A percentile compares a stretch with the other conserved stretches of the same genome.
phyloP scores from a whole-genome alignment of 169 alveolate genomes.

The Cryptosporidium viatorum region DNA sequence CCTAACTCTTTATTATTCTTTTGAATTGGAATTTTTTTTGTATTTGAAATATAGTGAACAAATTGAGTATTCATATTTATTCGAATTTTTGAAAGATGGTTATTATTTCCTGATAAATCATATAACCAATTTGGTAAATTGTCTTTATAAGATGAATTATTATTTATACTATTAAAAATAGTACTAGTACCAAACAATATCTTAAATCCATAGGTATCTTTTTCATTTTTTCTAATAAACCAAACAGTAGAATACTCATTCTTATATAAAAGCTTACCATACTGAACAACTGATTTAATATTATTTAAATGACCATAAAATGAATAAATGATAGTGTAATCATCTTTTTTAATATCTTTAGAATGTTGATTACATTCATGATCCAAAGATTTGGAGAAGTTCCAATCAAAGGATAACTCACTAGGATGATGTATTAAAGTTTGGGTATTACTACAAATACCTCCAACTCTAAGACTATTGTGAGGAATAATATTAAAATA shows the following conservation, averaged over 20 bases:
- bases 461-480: not conserved
- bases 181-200: conserved; percentile 18
- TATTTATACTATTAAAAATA: conserved; percentile 1
- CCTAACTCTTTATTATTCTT: not conserved
- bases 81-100: not conserved
- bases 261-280: conserved; percentile 20
- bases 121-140: conserved; percentile 37
- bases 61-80: not conserved
- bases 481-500: conserved; percentile 36
- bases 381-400: not conserved
- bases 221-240: conserved; percentile 41
- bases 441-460: not conserved
- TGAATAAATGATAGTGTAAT: conserved; percentile 15
- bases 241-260: conserved; percentile 49
- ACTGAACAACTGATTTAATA: conserved; percentile 51
- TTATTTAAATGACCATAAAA: conserved; percentile 51
- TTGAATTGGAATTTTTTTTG: not conserved
- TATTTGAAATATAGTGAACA: conserved; percentile 35
- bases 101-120: not conserved
- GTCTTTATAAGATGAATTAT: not conserved
- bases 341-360: not conserved
- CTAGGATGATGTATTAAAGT: conserved; percentile 22
- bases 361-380: not conserved
- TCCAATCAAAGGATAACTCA: conserved; percentile 39
- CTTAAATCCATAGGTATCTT: not conserved